Percentiles rank a stretch among this genome's conserved stretches.
Evolutionary conservation across 768 basidiomycete genomes (phyloP).

Genomic region (Epithele typhae): DNA sequence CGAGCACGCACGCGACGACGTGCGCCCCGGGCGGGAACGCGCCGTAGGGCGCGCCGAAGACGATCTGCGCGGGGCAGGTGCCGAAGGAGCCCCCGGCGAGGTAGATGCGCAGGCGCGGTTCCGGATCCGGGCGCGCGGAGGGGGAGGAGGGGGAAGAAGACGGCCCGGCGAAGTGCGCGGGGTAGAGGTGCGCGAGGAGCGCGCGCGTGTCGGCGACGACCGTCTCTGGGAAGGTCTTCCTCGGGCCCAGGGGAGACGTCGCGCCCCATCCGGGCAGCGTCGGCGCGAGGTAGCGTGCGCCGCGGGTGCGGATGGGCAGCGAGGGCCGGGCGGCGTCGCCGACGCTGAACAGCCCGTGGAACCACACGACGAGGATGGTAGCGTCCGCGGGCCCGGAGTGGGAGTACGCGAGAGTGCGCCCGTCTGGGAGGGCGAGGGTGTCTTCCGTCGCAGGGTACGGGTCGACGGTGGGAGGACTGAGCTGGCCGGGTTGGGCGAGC

Average conservation of each 20-base stretch:
- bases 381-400: constrained; percentile 48
- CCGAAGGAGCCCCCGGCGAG: constrained; percentile 53
- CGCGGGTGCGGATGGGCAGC: constrained; percentile 32
- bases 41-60: constrained; percentile 49
- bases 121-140: too few species aligned
- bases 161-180: constrained; percentile 22
- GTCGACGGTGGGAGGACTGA: neutral
- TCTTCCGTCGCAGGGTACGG: constrained; percentile 3
- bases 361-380: constrained; percentile 44
- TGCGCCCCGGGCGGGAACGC: constrained; percentile 45
- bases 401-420: constrained; percentile 51
- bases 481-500: neutral
- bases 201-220: constrained; percentile 41
- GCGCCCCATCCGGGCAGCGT: constrained; percentile 59
- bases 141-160: neutral
- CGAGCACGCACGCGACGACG: constrained; percentile 44
- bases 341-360: constrained; percentile 53
- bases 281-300: constrained; percentile 44
- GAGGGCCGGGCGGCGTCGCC: constrained; percentile 37
- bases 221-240: constrained; percentile 35
- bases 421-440: constrained; percentile 27
- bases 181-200: constrained; percentile 48
- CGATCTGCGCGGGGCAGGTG: constrained; percentile 49
- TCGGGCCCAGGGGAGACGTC: constrained; percentile 37
- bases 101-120: constrained; percentile 41